phyloP scores from a whole-genome alignment of 2,329 filamentous ascomycete genomes.

The Aphanocladium album region DNA sequence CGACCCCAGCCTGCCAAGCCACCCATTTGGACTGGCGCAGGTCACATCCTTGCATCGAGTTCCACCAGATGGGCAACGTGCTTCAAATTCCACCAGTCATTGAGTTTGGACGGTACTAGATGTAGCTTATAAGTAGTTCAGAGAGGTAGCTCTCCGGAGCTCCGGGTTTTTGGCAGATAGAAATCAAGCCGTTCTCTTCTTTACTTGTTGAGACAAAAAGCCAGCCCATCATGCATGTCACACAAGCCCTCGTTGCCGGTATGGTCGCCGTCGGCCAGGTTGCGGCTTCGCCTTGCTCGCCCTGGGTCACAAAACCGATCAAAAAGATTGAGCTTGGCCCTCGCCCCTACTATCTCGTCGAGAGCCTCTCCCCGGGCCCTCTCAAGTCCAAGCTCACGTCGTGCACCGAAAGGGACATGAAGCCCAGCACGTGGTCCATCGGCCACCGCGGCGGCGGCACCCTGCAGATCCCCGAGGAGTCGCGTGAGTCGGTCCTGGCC shows the following conservation, averaged over 20 bases:
- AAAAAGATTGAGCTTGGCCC: constrained; percentile 55
- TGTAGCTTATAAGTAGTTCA: constrained; percentile 7
- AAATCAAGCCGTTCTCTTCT: not conserved
- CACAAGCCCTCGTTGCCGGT: constrained; percentile 24
- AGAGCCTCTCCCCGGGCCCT: constrained; percentile 55
- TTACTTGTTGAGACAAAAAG: not conserved
- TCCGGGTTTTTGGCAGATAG: not conserved
- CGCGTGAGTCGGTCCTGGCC: constrained; percentile 52
- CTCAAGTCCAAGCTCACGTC: constrained; percentile 56
- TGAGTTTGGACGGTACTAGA: not conserved
- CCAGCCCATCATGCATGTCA: constrained; percentile 27
- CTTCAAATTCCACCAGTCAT: not conserved
- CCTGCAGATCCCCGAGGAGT: constrained; percentile 61
- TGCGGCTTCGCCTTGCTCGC: constrained; percentile 23
- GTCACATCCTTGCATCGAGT: not conserved
- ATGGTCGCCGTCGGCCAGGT: constrained; percentile 25
- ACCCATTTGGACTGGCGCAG: not conserved
- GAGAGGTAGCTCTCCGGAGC: not conserved
- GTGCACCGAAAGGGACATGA: constrained; percentile 51
- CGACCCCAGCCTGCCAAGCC: not conserved
- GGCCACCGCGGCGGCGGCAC: constrained; percentile 59
- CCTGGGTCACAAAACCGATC: constrained; percentile 28
- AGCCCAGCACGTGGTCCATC: constrained; percentile 51
- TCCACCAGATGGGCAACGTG: not conserved
- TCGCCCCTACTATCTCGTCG: constrained; percentile 59